Conservation (phyloP, 768 basidiomycete genomes). For the Suillus luteus region DNA sequence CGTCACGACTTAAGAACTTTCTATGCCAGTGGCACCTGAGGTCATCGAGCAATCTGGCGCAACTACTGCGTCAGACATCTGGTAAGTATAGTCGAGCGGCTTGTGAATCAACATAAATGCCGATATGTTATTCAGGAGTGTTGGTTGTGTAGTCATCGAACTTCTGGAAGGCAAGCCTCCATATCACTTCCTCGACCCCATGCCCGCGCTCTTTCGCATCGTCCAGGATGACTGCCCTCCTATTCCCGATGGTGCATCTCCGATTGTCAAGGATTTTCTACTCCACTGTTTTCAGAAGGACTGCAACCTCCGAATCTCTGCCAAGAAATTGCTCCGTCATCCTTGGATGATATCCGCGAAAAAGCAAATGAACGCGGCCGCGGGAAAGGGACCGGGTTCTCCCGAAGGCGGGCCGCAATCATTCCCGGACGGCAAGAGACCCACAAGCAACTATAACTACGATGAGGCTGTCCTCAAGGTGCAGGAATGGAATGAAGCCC, state of each 20-base stretch:
- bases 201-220: conserved; percentile 98
- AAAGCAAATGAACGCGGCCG: conserved; percentile 58
- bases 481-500: conserved; percentile 98
- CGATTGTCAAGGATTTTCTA: conserved; percentile 94
- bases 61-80: conserved; percentile 96
- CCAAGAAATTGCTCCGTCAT: conserved; percentile 88
- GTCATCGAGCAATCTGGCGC: conserved; percentile 98
- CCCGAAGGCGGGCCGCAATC: conserved; percentile 19
- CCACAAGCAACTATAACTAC: conserved; percentile 80
- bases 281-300: conserved; percentile 99
- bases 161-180: conserved; percentile 88
- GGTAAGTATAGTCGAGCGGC: conserved; percentile 47
- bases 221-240: conserved; percentile 98
- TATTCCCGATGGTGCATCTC: conserved; percentile 93
- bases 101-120: conserved; percentile 6
- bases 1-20: conserved; percentile 13
- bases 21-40: conserved; percentile 86
- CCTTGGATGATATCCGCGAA: conserved; percentile 94
- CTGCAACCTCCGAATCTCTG: conserved; percentile 89
- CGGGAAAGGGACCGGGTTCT: conserved; percentile 28
- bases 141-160: conserved; percentile 98
- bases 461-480: conserved; percentile 94
- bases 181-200: conserved; percentile 93
- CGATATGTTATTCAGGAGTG: conserved; percentile 51
- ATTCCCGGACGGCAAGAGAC: conserved; percentile 44